Conservation (phyloP, 148 eudicot genomes). For the Rhododendron griersonianum region DNA sequence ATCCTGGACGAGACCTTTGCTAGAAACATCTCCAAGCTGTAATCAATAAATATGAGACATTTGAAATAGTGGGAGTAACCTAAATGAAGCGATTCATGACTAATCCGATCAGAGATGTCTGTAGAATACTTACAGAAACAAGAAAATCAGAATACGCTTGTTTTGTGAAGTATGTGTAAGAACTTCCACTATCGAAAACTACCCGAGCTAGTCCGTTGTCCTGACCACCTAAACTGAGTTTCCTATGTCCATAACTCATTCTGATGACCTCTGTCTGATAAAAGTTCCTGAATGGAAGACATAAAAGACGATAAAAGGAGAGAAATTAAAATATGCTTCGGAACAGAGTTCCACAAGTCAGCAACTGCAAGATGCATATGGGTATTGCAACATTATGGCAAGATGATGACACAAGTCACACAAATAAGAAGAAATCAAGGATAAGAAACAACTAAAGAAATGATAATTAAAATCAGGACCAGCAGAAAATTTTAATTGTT, state of each 20-base stretch:
- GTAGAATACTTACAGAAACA: conserved; percentile 29
- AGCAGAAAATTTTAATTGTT: background rate
- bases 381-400: background rate
- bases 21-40: conserved; percentile 38
- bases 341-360: background rate
- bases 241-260: conserved; percentile 38
- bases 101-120: background rate
- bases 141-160: conserved; percentile 45
- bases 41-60: background rate
- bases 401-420: background rate
- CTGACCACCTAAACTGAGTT: conserved; percentile 28
- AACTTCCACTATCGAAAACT: conserved; percentile 61
- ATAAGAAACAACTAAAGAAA: background rate
- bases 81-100: background rate
- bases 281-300: conserved; percentile 29
- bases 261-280: conserved; percentile 33
- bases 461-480: background rate
- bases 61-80: background rate
- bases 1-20: conserved; percentile 35
- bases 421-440: background rate
- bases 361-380: background rate
- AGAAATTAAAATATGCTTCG: background rate
- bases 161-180: conserved; percentile 51
- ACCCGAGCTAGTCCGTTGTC: conserved; percentile 19
- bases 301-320: background rate